Evolutionary conservation across 169 alveolate species (phyloP).

Genomic region (Neospora caninum): DNA sequence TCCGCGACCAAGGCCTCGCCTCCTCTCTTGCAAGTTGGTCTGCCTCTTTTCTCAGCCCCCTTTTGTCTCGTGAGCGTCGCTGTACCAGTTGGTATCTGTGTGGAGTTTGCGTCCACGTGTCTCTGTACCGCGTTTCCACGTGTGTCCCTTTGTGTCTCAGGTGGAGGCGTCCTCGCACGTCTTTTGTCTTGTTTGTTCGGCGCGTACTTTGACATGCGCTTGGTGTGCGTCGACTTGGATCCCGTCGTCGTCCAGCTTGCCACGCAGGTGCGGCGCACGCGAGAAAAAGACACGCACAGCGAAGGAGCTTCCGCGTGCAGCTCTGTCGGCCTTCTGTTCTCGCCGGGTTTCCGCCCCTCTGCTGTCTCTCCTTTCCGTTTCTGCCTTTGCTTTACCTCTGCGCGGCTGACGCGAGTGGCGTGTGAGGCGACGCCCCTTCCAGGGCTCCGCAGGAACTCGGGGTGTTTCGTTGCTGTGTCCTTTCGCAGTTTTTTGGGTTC

Average conservation of each 20-base stretch:
- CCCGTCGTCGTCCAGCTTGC: constrained; percentile 2
- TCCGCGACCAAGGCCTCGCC: no score
- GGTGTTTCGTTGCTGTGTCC: neutral
- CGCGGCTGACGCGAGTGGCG: no score
- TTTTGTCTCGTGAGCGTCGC: no score
- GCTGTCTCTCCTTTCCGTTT: no score
- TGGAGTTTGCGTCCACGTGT: no score
- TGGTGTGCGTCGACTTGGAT: neutral
- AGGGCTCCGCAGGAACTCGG: neutral
- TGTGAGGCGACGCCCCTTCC: neutral
- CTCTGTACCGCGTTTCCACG: no score
- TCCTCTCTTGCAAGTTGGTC: no score
- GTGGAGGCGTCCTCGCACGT: neutral
- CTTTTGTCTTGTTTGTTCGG: neutral
- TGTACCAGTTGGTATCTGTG: no score
- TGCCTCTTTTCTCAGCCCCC: no score
- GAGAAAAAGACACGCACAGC: neutral
- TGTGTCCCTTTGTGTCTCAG: neutral
- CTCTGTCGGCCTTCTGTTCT: no score
- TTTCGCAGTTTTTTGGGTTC: neutral
- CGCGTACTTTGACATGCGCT: neutral
- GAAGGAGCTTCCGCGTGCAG: neutral
- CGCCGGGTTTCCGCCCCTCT: no score
- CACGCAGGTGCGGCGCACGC: neutral
- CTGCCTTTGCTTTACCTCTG: no score